Evolutionary conservation across 1,139 yeast species (phyloP).

Genomic region (Pneumocystis oryctolagi): DNA sequence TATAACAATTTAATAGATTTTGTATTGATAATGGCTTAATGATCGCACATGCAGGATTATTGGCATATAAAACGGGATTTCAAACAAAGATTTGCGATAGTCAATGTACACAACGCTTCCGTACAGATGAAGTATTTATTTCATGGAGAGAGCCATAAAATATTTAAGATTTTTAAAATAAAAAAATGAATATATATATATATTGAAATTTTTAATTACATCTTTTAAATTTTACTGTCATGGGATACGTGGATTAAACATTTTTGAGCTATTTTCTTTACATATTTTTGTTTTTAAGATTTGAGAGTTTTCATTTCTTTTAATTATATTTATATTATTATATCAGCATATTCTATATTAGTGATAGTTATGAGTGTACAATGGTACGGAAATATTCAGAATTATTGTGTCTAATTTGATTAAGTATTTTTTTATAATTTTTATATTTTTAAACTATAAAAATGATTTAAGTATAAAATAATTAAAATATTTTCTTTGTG

Average conservation of each 20-base stretch:
- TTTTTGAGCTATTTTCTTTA: neutral
- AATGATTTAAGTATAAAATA: no score
- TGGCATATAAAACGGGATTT: slow-evolving; percentile 74
- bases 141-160: slow-evolving; percentile 13
- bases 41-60: slow-evolving; percentile 96
- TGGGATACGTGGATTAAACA: neutral
- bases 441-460: no score
- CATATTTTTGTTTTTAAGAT: no score
- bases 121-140: slow-evolving; percentile 17
- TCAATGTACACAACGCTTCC: slow-evolving; percentile 77
- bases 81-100: slow-evolving; percentile 45
- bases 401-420: no score
- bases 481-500: no score
- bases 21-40: slow-evolving; percentile 95
- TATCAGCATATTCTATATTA: no score
- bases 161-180: neutral
- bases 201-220: neutral
- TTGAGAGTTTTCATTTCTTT: no score
- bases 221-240: neutral
- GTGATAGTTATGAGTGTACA: no score
- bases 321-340: no score
- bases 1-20: slow-evolving; percentile 27
- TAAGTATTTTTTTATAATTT: no score
- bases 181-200: neutral
- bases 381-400: no score